Conservation (phyloP, 805 yeast species). For the Pichia heedii region DNA sequence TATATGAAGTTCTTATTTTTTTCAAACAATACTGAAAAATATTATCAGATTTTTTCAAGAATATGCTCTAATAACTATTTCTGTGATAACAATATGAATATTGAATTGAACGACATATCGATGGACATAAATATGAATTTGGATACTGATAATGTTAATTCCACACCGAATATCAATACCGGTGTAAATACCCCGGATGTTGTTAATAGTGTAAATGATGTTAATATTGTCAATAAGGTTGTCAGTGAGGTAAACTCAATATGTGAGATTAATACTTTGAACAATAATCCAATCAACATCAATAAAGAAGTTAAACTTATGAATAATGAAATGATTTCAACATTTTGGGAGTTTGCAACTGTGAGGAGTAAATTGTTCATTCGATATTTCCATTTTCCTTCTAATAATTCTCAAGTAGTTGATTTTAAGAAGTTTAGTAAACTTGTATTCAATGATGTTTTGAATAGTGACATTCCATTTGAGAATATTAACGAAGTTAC, state of each 20-base stretch:
- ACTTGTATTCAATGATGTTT: conserved; percentile 3
- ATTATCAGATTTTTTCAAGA: conserved; percentile 12
- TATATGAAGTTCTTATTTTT: conserved; percentile 14
- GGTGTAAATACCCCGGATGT: not conserved
- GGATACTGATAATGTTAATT: not conserved
- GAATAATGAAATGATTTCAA: conserved; percentile 11
- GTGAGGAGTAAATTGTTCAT: conserved; percentile 13
- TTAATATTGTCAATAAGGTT: not conserved
- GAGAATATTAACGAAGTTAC: not conserved
- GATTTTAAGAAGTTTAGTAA: not conserved
- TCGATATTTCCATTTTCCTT: conserved; percentile 13
- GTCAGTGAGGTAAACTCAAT: not conserved
- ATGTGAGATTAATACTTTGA: too few relatives aligned
- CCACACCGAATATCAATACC: not conserved
- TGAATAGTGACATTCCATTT: conserved; percentile 5
- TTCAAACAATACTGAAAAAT: conserved; percentile 11
- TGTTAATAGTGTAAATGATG: not conserved
- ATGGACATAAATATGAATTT: not conserved
- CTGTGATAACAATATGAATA: not conserved
- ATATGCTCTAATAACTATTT: not conserved
- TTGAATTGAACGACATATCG: not conserved
- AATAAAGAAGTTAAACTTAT: not conserved
- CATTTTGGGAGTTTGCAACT: conserved; percentile 20
- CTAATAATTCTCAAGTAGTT: conserved; percentile 2
- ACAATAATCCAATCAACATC: not conserved